A percentile compares a stretch with the other conserved stretches of the same genome.
Evolutionary conservation across 495 filamentous ascomycete species (phyloP).

Genomic region (Penicillium flavigenum): DNA sequence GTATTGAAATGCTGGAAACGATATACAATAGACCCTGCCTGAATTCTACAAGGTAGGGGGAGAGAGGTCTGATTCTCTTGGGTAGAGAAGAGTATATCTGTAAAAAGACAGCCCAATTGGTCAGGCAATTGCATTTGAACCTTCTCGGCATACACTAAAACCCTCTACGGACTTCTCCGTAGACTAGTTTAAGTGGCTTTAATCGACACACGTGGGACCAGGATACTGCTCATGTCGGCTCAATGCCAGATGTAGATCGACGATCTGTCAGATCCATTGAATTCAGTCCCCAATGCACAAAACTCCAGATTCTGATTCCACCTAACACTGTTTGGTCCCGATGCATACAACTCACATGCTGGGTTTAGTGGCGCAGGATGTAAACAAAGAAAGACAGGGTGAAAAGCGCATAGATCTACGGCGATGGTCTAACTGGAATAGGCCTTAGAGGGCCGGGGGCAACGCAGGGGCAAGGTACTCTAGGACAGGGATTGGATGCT

Average conservation of each 20-base stretch:
- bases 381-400: slow-evolving; percentile 9
- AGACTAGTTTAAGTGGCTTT: background rate
- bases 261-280: background rate
- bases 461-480: too few relatives aligned
- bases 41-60: background rate
- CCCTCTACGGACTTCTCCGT: background rate
- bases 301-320: background rate
- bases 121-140: background rate
- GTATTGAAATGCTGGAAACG: background rate
- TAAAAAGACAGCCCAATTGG: background rate
- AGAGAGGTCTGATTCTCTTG: background rate
- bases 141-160: background rate
- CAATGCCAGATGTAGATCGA: background rate
- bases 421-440: background rate
- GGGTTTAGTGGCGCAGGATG: background rate
- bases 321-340: background rate
- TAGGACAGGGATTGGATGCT: background rate
- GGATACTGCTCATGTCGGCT: background rate
- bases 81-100: background rate
- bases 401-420: background rate
- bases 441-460: background rate
- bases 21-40: slow-evolving; percentile 5
- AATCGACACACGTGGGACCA: background rate
- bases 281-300: background rate
- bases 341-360: background rate